These are phyloP conservation scores for Calocera viscosa DNA, from an alignment of 768 basidiomycete species.

Conservation along the genomic window DNA sequence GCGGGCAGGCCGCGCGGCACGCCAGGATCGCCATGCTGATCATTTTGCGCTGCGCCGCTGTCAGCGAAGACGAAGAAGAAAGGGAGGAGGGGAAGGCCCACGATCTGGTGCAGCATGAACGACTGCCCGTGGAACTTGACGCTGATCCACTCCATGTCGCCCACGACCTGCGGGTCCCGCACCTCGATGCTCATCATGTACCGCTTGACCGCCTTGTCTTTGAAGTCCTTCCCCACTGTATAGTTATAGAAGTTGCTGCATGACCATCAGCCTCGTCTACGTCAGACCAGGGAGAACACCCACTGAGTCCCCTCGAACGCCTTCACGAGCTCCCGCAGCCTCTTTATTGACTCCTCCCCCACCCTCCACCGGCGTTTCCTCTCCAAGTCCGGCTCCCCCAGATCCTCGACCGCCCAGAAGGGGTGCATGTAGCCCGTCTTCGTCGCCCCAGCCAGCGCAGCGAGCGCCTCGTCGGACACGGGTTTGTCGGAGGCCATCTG, in stretches of 20 bases:
- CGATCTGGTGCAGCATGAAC: conserved; percentile 97
- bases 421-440: background rate
- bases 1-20: conserved; percentile 62
- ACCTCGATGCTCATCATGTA: conserved; percentile 84
- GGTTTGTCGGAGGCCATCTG: background rate
- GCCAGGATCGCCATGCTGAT: conserved; percentile 72
- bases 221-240: conserved; percentile 75
- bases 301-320: conserved; percentile 70
- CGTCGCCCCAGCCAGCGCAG: background rate
- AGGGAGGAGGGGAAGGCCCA: conserved; percentile 15
- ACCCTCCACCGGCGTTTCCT: conserved; percentile 65
- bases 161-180: conserved; percentile 75
- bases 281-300: background rate
- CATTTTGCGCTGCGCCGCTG: conserved; percentile 76
- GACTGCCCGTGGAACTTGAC: conserved; percentile 92
- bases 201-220: conserved; percentile 70
- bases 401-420: background rate
- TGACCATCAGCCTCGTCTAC: background rate
- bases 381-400: conserved; percentile 34
- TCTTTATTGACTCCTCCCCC: conserved; percentile 38
- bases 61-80: background rate
- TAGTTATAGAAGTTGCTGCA: conserved; percentile 88
- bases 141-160: conserved; percentile 88
- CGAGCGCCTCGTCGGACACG: background rate
- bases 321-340: conserved; percentile 43